Conservation (phyloP, 2,329 filamentous ascomycete species). For the Colletotrichum lini region DNA sequence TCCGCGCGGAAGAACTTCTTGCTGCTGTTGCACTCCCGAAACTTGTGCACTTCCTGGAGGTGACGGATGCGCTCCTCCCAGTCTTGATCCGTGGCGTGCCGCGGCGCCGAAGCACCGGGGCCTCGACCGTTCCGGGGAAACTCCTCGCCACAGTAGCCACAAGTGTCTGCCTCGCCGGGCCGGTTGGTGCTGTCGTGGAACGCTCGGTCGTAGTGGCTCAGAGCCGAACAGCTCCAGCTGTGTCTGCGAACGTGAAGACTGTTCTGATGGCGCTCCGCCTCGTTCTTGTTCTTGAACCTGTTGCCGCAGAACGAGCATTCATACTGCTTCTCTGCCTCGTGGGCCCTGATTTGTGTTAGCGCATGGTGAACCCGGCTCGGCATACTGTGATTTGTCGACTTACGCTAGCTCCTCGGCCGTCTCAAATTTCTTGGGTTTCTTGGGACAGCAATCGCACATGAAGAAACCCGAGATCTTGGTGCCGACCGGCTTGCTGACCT, state of each 20-base stretch:
- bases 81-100: constrained; percentile 80
- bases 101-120: constrained; percentile 55
- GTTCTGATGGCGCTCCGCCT: constrained; percentile 96
- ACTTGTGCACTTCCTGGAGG: constrained; percentile 93
- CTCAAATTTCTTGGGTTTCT: constrained; percentile 97
- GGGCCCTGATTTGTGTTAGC: constrained; percentile 70
- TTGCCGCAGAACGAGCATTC: constrained; percentile 93
- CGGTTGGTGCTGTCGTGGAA: constrained; percentile 85
- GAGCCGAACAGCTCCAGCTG: constrained; percentile 96
- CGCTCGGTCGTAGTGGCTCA: constrained; percentile 82
- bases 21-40: constrained; percentile 95
- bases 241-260: constrained; percentile 92
- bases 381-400: constrained; percentile 50
- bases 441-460: constrained; percentile 95
- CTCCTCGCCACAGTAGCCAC: constrained; percentile 96
- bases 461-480: constrained; percentile 68
- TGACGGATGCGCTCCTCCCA: constrained; percentile 92
- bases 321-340: constrained; percentile 97
- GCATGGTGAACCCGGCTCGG: neutral
- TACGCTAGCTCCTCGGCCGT: constrained; percentile 87
- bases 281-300: constrained; percentile 99
- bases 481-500: constrained; percentile 62
- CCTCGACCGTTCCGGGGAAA: constrained; percentile 72
- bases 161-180: constrained; percentile 81
- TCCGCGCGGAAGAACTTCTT: constrained; percentile 99